Conservation (phyloP, 176 grass and related monocot species). For the Raddia guianensis region DNA sequence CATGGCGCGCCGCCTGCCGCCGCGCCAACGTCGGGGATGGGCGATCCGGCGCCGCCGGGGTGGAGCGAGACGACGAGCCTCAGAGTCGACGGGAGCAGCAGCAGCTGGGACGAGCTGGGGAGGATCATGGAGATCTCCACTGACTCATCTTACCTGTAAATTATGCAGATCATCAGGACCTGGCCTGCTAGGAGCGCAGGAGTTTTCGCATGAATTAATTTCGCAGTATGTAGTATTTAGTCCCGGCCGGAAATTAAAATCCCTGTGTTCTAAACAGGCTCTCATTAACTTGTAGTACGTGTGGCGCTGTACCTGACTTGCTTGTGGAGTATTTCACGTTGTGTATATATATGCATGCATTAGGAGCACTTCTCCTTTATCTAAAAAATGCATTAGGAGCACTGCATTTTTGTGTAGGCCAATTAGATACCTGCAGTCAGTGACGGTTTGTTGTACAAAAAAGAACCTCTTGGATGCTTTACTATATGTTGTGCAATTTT, state of each 20-base stretch:
- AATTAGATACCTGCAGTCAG: background rate
- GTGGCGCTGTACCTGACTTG: background rate
- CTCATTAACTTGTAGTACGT: background rate
- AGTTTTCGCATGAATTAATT: too few relatives aligned
- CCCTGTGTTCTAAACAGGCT: too few relatives aligned
- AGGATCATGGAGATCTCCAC: slow-evolving; percentile 49
- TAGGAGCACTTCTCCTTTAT: background rate
- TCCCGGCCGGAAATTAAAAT: too few relatives aligned
- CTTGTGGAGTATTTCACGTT: background rate
- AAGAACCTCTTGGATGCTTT: background rate
- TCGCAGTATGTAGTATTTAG: too few relatives aligned
- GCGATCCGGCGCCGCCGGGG: background rate
- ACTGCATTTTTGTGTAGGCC: background rate
- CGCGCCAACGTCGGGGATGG: background rate
- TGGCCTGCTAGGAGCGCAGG: background rate
- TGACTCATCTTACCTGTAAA: slow-evolving; percentile 27
- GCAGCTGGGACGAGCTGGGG: slow-evolving; percentile 64
- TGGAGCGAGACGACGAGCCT: slow-evolving; percentile 26
- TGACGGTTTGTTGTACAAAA: background rate
- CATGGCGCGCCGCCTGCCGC: slow-evolving; percentile 23
- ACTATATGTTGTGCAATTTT: background rate
- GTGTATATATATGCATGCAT: background rate
- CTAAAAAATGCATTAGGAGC: background rate
- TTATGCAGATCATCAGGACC: background rate
- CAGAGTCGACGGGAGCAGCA: slow-evolving; percentile 6